A percentile compares a stretch with the other conserved stretches of the same genome.
Evolutionary conservation across 2,329 filamentous ascomycete genomes (phyloP).

Genomic region (Penicillium psychrosexuale): DNA sequence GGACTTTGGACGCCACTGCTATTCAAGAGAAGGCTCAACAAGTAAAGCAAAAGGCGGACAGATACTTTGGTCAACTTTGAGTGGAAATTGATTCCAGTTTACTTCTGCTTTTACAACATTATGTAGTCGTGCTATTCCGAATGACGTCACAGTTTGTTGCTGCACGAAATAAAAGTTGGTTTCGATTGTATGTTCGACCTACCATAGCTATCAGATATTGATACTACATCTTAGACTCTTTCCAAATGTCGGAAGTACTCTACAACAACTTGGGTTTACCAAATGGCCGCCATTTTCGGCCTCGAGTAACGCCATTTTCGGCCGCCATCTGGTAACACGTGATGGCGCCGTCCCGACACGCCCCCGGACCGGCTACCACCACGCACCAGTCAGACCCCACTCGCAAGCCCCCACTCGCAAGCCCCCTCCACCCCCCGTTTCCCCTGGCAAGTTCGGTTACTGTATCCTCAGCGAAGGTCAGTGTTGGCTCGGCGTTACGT

Average conservation of each 20-base stretch:
- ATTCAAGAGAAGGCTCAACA: slow-evolving; percentile 26
- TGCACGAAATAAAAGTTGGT: neutral
- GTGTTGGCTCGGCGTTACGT: no score
- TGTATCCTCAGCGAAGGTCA: no score
- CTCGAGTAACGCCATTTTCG: no score
- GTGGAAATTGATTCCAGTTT: neutral
- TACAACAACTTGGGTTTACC: no score
- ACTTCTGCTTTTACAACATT: neutral
- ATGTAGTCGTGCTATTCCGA: neutral
- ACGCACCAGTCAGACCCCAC: no score
- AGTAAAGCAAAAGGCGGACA: slow-evolving; percentile 16
- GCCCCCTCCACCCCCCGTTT: no score
- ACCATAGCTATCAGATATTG: neutral
- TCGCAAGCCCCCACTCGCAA: no score
- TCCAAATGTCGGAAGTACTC: neutral
- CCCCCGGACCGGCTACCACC: no score
- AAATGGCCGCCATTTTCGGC: no score
- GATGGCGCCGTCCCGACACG: no score
- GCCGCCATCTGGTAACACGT: no score
- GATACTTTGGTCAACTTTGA: slow-evolving; percentile 22
- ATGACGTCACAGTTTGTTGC: slow-evolving; percentile 1
- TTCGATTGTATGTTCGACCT: neutral
- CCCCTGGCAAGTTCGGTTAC: no score
- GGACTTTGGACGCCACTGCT: slow-evolving; percentile 31
- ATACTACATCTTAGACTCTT: neutral